These are phyloP conservation scores for Cardamine occulta DNA, from an alignment of 345 rosid genomes.

Conservation along the genomic window DNA sequence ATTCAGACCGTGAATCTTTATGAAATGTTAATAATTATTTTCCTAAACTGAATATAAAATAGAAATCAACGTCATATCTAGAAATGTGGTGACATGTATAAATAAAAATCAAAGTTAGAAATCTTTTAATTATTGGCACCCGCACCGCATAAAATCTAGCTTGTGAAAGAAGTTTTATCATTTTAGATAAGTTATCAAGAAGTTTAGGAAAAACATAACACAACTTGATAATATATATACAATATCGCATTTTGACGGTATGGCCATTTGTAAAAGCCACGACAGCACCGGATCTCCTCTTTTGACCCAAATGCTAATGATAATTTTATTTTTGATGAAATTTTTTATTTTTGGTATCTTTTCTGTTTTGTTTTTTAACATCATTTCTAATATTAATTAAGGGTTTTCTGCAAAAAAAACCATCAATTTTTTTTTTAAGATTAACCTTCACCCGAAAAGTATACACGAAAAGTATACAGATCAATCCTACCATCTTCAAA, in stretches of 20 bases:
- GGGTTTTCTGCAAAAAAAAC: too few species aligned
- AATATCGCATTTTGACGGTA: slow-evolving; percentile 12
- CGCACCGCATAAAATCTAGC: background rate
- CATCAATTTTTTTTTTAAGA: too few species aligned
- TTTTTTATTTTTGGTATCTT: too few species aligned
- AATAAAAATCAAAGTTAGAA: background rate
- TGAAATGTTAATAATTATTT: background rate
- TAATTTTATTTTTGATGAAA: background rate
- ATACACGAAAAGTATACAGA: too few species aligned
- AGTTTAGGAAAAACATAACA: background rate
- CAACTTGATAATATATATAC: background rate
- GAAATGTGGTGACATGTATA: background rate
- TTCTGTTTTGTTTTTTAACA: too few species aligned
- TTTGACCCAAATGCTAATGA: background rate
- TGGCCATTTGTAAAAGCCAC: background rate
- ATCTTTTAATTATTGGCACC: background rate
- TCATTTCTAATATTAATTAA: too few species aligned
- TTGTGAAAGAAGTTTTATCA: background rate
- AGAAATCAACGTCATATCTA: background rate
- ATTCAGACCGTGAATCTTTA: background rate
- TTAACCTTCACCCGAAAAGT: too few species aligned
- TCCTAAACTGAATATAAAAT: background rate
- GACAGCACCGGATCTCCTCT: background rate
- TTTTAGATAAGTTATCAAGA: background rate
- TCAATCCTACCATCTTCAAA: too few species aligned